Base-by-base conservation (phyloP, 2,329 filamentous ascomycete genomes). In the Apiospora pterosperma region DNA sequence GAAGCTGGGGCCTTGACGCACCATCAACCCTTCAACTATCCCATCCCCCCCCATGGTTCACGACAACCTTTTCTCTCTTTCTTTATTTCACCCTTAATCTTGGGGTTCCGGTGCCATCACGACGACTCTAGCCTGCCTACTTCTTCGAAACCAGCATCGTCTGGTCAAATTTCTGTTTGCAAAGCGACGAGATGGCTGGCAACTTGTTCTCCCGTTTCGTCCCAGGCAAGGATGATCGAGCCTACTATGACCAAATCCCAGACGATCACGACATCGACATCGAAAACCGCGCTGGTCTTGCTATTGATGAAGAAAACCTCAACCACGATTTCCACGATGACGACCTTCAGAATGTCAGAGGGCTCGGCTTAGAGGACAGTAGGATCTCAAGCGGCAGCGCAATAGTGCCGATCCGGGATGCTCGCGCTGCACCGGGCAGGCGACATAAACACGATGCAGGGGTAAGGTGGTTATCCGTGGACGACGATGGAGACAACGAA, bases 301-400 rank as follows among this genome's bases (percentile, higher is more conserved):
- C 76, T 25, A 65, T 86, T 6, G 84, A 87, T 69, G 82, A 86
- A 67, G 81, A 85, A 69, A 86, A 86, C 67, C 72, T 86, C 7
- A 80, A 79, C 48, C 79, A 85, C 61, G 72, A 82, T 31, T 85
- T 87, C 63, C 78, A 81, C 44, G 80, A 84, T 52, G 79, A 83
- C 55, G 83, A 85, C 62, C 71, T 84, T 1, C 82, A 82, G 2
- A 72, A 77, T 60, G 76, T 76, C n/a, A 77, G 76, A 39, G 78
- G 75, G 5, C 74, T 85, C 6, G 78, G 73, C 5, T 74, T 80
- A 3, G 80, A 79, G 12, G 82, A 82, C 42, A 87, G 83, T 66
- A 81, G 76, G 28, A 72, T 79, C 36, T 83, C 81, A 2, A 70
- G 81, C 5, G 78, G 77, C 39, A 81, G 78, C 64, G 74, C 72